Evolutionary conservation across 805 yeast species (phyloP).

Genomic region (Candida mattraensis): DNA sequence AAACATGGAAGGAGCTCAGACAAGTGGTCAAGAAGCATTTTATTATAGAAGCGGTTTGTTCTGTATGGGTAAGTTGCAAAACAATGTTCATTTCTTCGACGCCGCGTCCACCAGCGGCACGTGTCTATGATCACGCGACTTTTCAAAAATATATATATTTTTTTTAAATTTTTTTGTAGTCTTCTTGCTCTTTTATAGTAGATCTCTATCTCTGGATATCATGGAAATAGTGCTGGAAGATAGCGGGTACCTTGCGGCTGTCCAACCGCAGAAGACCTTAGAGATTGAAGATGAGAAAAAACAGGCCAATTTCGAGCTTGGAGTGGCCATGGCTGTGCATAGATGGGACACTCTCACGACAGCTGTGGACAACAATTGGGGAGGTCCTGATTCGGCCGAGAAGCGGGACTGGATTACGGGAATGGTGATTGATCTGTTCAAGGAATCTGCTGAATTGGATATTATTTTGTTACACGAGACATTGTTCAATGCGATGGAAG

Average conservation of each 20-base stretch:
- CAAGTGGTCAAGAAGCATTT: no score
- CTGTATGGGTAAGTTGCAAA: no score
- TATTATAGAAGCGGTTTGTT: no score
- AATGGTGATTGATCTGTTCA: constrained; percentile 75
- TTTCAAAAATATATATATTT: constrained; percentile 5
- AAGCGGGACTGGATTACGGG: constrained; percentile 96
- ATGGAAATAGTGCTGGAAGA: constrained; percentile 33
- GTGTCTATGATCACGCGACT: not conserved
- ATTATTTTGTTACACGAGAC: constrained; percentile 81
- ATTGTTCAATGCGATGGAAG: constrained; percentile 84
- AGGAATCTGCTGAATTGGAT: constrained; percentile 63
- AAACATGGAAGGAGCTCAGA: no score
- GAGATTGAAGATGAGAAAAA: constrained; percentile 52
- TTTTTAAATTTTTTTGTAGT: not conserved
- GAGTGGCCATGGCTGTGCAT: constrained; percentile 88
- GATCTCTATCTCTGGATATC: not conserved
- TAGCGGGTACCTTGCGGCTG: constrained; percentile 33
- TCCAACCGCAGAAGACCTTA: constrained; percentile 23
- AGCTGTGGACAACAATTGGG: constrained; percentile 94
- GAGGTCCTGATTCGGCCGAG: constrained; percentile 87
- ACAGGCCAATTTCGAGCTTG: constrained; percentile 87
- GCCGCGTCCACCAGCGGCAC: not conserved
- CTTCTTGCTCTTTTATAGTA: not conserved
- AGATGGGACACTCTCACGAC: constrained; percentile 85
- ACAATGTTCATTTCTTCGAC: no score